A percentile compares a stretch with the other conserved stretches of the same genome.
Evolutionary conservation across 23 red algal species (phyloP).

Genomic region (Agarophyton chilense): DNA sequence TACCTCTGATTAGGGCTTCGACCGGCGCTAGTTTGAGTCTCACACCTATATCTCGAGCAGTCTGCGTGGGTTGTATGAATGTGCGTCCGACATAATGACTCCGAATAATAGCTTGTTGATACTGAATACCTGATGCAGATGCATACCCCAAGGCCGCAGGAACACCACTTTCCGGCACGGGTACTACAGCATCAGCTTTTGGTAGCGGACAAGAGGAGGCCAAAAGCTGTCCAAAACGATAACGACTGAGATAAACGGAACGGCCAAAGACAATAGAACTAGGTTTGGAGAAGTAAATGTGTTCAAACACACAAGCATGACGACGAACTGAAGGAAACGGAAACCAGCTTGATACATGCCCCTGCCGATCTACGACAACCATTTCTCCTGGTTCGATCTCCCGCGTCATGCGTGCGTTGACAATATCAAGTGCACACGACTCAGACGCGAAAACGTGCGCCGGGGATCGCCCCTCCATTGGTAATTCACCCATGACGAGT

Average conservation of each 20-base stretch:
- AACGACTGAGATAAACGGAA: constrained; percentile 92
- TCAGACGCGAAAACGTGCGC: constrained; percentile 84
- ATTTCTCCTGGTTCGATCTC: constrained; percentile 98
- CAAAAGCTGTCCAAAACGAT: constrained; percentile 94
- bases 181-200: constrained; percentile 76
- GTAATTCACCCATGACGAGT: constrained; percentile 84
- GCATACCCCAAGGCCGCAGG: constrained; percentile 92
- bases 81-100: constrained; percentile 97
- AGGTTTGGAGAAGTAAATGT: constrained; percentile 94
- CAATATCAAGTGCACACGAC: constrained; percentile 91
- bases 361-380: constrained; percentile 72
- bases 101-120: constrained; percentile 95
- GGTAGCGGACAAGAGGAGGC: constrained; percentile 54
- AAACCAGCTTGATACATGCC: constrained; percentile 44
- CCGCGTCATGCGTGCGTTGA: constrained; percentile 78
- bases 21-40: constrained; percentile 93
- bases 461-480: constrained; percentile 1
- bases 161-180: constrained; percentile 89
- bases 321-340: constrained; percentile 90
- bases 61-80: constrained; percentile 96
- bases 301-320: constrained; percentile 95
- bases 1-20: constrained; percentile 77
- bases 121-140: constrained; percentile 82
- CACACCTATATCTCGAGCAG: constrained; percentile 89
- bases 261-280: constrained; percentile 92